phyloP scores from a whole-genome alignment of 352 stramenopile species.

The Phytophthora ohioensis region DNA sequence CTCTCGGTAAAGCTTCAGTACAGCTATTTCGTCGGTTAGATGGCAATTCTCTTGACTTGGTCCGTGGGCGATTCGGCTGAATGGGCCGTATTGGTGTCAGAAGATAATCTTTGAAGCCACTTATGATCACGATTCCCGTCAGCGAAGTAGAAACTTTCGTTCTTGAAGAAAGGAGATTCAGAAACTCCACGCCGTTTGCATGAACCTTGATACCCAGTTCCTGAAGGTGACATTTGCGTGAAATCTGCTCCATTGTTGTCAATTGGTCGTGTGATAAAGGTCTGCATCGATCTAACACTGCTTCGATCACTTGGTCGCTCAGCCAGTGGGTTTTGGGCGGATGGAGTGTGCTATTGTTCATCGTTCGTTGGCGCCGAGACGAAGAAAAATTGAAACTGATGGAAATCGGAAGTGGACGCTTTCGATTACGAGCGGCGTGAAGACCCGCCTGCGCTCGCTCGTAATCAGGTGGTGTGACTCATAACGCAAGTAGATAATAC shows the following conservation, averaged over 20 bases:
- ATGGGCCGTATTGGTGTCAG: background rate
- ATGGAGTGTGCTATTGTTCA: background rate
- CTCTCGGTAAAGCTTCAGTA: background rate
- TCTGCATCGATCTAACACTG: background rate
- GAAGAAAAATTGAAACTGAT: too few relatives aligned
- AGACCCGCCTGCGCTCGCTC: background rate
- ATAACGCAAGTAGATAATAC: constrained; percentile 1
- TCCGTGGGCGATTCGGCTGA: too few relatives aligned
- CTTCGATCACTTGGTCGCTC: constrained; percentile 1
- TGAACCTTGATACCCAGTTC: too few relatives aligned
- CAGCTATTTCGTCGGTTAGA: background rate
- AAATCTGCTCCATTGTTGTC: too few relatives aligned
- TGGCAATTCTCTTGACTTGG: too few relatives aligned
- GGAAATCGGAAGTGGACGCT: too few relatives aligned
- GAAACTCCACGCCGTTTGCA: too few relatives aligned
- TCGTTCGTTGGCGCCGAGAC: background rate
- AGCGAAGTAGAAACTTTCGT: background rate
- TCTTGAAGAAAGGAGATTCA: background rate
- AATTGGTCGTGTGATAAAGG: background rate
- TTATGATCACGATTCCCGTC: background rate
- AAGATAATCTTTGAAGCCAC: background rate
- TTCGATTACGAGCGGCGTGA: too few relatives aligned
- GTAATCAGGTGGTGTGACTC: background rate
- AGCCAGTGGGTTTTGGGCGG: background rate
- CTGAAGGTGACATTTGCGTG: too few relatives aligned